Conservation (phyloP, 345 rosid species). For the Citrus sp. region DNA sequence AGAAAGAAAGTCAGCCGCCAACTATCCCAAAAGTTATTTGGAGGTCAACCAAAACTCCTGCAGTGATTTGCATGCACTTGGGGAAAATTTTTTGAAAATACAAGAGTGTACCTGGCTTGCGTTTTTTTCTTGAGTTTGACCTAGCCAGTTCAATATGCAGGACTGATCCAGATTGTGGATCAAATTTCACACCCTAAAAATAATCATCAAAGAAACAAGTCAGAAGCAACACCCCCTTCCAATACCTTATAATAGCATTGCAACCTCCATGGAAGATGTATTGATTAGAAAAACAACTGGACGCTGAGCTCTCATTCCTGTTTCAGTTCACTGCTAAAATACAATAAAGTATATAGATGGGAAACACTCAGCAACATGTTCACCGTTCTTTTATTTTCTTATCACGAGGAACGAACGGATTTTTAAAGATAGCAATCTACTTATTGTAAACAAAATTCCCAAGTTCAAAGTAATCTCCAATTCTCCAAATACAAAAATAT, state of each 20-base stretch:
- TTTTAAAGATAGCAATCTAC: neutral
- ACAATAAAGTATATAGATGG: neutral
- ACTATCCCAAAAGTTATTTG: neutral
- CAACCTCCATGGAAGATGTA: neutral
- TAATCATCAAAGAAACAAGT: constrained; percentile 11
- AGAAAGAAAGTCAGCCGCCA: constrained; percentile 1
- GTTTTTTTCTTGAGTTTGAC: constrained; percentile 80
- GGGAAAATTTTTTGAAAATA: neutral
- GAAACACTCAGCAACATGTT: neutral
- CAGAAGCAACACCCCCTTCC: neutral
- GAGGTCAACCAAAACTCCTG: constrained; percentile 4
- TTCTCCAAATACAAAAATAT: neutral
- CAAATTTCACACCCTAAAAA: constrained; percentile 76
- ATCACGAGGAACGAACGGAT: neutral
- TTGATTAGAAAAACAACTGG: neutral
- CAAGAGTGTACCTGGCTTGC: constrained; percentile 47
- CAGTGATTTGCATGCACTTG: neutral
- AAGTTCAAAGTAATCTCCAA: neutral
- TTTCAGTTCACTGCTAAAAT: neutral
- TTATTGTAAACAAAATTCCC: neutral
- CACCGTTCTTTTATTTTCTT: neutral
- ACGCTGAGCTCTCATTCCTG: neutral
- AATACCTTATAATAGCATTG: neutral
- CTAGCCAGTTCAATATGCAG: constrained; percentile 85
- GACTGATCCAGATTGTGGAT: constrained; percentile 69